Evolutionary conservation across 2,329 filamentous ascomycete species (phyloP).

Genomic region (Pyricularia sp.): DNA sequence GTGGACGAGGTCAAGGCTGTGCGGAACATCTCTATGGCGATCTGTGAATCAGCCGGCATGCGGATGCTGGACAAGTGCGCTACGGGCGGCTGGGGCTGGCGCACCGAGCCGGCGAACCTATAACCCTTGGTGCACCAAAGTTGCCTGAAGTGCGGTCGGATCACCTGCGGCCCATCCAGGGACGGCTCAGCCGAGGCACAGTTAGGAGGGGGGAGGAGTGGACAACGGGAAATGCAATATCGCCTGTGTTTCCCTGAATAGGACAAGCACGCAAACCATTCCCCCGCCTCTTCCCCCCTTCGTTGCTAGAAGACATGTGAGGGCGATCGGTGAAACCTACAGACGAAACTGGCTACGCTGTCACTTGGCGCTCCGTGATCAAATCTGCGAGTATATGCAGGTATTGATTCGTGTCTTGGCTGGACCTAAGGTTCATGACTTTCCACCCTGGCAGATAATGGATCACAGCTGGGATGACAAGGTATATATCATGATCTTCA

Average conservation of each 20-base stretch:
- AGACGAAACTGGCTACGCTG: not conserved
- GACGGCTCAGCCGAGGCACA: not conserved
- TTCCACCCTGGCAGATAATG: not conserved
- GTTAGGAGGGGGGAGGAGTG: not conserved
- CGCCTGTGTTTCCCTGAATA: not conserved
- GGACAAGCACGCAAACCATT: not conserved
- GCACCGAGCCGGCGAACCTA: constrained; percentile 27
- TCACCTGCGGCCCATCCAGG: not conserved
- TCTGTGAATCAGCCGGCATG: constrained; percentile 36
- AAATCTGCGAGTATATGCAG: not conserved
- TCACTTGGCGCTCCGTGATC: not conserved
- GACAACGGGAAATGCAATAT: not conserved
- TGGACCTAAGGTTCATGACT: not conserved
- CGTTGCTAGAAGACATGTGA: not conserved
- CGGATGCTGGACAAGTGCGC: constrained; percentile 19
- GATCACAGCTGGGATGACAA: not conserved
- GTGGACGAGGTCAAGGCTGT: constrained; percentile 35
- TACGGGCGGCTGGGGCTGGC: constrained; percentile 32
- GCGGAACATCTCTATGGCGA: constrained; percentile 27
- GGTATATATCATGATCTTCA: not conserved
- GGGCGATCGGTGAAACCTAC: not conserved
- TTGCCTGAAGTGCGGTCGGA: not conserved
- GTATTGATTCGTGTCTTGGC: not conserved
- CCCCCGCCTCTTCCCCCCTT: too few relatives aligned
- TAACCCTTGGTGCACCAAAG: constrained; percentile 10